Conservation (phyloP, 2,329 filamentous ascomycete species). For the Ophiostoma sp. region DNA sequence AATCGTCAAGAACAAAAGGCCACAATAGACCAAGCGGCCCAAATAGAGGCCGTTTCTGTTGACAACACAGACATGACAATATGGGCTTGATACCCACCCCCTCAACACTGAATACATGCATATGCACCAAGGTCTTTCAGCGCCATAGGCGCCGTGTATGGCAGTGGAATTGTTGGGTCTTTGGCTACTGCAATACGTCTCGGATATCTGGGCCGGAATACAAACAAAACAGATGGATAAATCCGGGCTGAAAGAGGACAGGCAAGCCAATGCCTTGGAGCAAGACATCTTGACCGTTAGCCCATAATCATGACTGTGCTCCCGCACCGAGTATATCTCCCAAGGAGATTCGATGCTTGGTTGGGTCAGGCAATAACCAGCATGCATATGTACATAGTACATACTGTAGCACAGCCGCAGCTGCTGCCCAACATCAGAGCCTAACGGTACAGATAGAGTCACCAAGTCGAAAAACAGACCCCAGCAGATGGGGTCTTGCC, state of each 20-base stretch:
- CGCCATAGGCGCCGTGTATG: neutral
- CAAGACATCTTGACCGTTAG: too few species aligned
- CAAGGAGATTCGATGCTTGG: too few species aligned
- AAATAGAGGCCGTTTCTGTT: neutral
- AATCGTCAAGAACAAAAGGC: neutral
- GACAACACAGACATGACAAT: constrained; percentile 5
- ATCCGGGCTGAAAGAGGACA: neutral
- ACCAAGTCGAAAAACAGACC: neutral
- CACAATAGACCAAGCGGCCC: neutral
- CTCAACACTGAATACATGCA: neutral
- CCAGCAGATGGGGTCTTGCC: neutral
- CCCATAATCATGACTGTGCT: too few species aligned
- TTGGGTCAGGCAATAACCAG: too few species aligned
- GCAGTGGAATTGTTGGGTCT: too few species aligned
- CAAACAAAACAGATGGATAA: neutral
- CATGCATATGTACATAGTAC: too few species aligned
- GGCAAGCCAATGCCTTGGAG: too few species aligned
- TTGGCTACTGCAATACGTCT: neutral
- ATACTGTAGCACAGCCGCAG: neutral
- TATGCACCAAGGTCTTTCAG: neutral
- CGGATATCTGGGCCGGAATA: neutral
- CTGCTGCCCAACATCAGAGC: constrained; percentile 7
- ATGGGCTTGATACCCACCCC: neutral
- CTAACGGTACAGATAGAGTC: constrained; percentile 1
- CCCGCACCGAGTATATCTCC: neutral